Evolutionary conservation across 1,284 basidiomycete species (phyloP), one percentile per base, ranked within the genome.

Genomic region (Ustanciosporium gigantosporum): DNA sequence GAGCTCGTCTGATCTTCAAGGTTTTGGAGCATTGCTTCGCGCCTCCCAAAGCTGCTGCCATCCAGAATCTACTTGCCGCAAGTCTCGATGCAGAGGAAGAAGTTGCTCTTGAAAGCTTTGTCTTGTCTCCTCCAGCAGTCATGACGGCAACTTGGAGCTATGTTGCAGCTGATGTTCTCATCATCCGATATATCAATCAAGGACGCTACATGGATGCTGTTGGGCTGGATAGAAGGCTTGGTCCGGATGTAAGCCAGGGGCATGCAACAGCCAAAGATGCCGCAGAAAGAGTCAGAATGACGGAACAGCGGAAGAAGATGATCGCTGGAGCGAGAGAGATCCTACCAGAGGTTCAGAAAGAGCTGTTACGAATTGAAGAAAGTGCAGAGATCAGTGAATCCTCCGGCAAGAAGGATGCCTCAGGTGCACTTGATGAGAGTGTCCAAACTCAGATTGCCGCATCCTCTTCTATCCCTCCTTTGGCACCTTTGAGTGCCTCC

Each of bases 141-240:
- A 59, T 65, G 52, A 52, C 46, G 9, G 50, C 65, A 4, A 65
- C 55, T 1, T 66, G 57, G 57, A 50, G 57, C 31, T 66, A 57
- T 19, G 46, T 66, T 11, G 66, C 66, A 11, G 51, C 67, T 17
- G 71, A 74, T 37, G 61, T 67, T 13, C 49, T 74, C 20, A 56
- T 74, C 21, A 46, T 72, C 31, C 57, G 70, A 20, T 66, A 56
- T 36, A 62, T 74, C 36, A 56, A 57, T 44, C 57, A 68, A 21
- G 71, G 69, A 0, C 45, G 61, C 17, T 74, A 71, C 47, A 57
- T 72, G 48, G 69, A 71, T 41, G 71, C 71, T 0, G 68, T 72
- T 25, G 57, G 66, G 7, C 46, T 72, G n/a, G 68, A 70, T 36
- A 47, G 62, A 2, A 50, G 69, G 23, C 50, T 67, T 6, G 62